phyloP scores from a whole-genome alignment of 768 basidiomycete genomes.

The Pisolithus sp. region DNA sequence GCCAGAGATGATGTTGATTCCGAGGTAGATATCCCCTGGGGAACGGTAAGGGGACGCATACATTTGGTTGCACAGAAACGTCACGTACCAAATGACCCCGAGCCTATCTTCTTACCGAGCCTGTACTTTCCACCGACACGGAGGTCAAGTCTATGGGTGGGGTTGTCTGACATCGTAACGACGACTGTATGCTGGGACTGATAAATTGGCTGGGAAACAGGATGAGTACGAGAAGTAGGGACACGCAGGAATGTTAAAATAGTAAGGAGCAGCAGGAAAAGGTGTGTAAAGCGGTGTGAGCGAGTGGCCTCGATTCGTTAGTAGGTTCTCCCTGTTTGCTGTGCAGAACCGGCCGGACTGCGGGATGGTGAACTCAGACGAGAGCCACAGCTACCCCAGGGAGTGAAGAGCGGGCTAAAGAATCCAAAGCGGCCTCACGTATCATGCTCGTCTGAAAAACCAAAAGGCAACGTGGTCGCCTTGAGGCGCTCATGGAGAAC shows the following conservation, averaged over 20 bases:
- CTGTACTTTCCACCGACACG: constrained; percentile 94
- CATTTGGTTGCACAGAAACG: not conserved
- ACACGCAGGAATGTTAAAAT: constrained; percentile 11
- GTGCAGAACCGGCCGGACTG: constrained; percentile 1
- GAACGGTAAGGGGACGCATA: constrained; percentile 4
- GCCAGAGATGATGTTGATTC: constrained; percentile 99
- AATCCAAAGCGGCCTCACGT: constrained; percentile 1
- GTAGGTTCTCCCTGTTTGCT: constrained; percentile 17
- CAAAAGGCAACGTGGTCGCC: constrained; percentile 22
- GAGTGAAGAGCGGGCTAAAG: constrained; percentile 4
- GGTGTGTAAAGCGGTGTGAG: constrained; percentile 26
- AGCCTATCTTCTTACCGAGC: constrained; percentile 98
- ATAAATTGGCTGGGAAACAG: constrained; percentile 3
- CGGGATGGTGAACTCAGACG: not conserved
- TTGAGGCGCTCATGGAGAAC: constrained; percentile 18
- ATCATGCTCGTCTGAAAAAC: constrained; percentile 4
- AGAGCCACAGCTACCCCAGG: not conserved
- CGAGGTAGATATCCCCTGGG: constrained; percentile 95
- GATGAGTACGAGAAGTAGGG: constrained; percentile 12
- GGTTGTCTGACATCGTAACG: constrained; percentile 63
- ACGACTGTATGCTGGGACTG: constrained; percentile 4
- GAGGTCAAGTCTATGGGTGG: constrained; percentile 71
- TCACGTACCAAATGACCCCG: constrained; percentile 89
- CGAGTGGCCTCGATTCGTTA: constrained; percentile 28
- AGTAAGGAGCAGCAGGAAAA: constrained; percentile 21